A percentile compares a stretch with the other conserved stretches of the same genome.
These are phyloP conservation scores for Pholiota conissans DNA, from an alignment of 768 basidiomycete genomes.

Conservation along the genomic window DNA sequence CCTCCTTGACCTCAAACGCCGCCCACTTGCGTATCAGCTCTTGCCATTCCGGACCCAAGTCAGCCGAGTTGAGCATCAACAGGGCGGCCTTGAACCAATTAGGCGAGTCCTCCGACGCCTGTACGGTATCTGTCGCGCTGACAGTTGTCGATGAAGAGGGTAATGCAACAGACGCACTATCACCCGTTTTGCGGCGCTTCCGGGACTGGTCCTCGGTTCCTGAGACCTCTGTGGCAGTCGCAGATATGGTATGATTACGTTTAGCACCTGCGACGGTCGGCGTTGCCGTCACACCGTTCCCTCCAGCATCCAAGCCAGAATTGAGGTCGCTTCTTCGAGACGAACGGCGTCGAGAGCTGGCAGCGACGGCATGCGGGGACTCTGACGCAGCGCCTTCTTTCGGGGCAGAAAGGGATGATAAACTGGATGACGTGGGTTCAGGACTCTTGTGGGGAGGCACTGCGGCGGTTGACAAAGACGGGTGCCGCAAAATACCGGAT, in stretches of 20 bases:
- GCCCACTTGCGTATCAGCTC: neutral
- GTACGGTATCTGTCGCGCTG: neutral
- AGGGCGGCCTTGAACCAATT: slow-evolving; percentile 6
- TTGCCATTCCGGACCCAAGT: neutral
- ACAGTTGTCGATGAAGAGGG: neutral
- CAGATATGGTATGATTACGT: neutral
- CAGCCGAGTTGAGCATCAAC: neutral
- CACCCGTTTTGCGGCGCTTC: neutral
- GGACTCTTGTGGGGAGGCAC: too few species aligned
- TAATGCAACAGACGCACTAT: neutral
- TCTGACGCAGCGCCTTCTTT: too few species aligned
- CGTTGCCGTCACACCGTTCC: too few species aligned
- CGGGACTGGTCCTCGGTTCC: neutral
- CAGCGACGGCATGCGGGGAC: too few species aligned
- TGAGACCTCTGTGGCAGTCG: neutral
- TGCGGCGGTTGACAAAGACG: too few species aligned
- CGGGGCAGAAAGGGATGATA: too few species aligned
- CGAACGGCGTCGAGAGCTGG: too few species aligned
- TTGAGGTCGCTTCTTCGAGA: too few species aligned
- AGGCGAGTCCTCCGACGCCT: neutral
- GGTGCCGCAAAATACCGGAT: too few species aligned
- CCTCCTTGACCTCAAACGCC: neutral
- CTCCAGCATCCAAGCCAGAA: too few species aligned
- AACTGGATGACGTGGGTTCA: too few species aligned
- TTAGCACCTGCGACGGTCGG: too few species aligned